These are phyloP conservation scores for Quercus lobata DNA, from an alignment of 331 rosid genomes.

Conservation along the genomic window DNA sequence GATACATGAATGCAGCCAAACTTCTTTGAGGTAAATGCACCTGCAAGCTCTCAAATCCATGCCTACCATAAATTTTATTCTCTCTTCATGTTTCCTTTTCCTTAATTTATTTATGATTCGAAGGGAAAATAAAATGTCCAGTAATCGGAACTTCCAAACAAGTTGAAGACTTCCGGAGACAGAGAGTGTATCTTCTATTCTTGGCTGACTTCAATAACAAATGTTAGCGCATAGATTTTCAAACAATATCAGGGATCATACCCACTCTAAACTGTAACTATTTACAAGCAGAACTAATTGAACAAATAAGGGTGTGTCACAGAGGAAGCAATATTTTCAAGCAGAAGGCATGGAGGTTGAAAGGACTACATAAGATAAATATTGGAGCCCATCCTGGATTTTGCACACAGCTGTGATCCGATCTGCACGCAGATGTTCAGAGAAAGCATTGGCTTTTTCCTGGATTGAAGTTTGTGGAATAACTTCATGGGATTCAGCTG, in stretches of 20 bases:
- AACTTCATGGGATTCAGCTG: constrained; percentile 53
- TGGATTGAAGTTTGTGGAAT: constrained; percentile 48
- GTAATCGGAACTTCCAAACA: not conserved
- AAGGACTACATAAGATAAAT: constrained; percentile 64
- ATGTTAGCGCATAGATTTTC: constrained; percentile 4
- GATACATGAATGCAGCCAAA: not conserved
- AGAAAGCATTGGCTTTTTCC: constrained; percentile 64
- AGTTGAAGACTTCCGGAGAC: not conserved
- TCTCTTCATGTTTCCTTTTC: not conserved
- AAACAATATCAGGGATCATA: not conserved
- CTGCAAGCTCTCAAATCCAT: not conserved
- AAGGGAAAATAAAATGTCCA: not conserved
- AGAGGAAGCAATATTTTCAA: constrained; percentile 24
- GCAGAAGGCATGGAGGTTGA: constrained; percentile 75
- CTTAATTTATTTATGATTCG: not conserved
- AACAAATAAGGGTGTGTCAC: not conserved
- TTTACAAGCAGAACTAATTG: constrained; percentile 25
- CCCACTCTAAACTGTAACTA: constrained; percentile 22
- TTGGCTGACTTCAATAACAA: not conserved
- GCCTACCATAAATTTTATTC: not conserved
- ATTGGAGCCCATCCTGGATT: constrained; percentile 86
- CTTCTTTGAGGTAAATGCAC: not conserved
- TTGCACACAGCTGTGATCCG: constrained; percentile 66
- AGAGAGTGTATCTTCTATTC: not conserved
- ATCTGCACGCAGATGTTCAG: constrained; percentile 61